Base-by-base conservation (phyloP, 148 eudicot species). In the Rhododendron ferrugineum region DNA sequence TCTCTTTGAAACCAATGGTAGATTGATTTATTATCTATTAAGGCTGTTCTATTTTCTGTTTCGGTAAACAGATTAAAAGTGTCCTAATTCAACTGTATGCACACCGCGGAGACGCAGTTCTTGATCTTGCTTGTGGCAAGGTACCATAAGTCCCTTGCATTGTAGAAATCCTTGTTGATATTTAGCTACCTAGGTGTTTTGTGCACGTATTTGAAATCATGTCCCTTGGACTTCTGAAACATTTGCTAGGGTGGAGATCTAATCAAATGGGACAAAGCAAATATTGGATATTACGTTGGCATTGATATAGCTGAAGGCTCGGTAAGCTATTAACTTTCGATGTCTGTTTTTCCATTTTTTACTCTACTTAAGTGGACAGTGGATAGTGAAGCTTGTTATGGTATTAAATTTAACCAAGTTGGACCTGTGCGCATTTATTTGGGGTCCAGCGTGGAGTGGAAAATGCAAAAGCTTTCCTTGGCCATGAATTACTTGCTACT, bases 51-150 rank as follows among this genome's bases (percentile, higher is more conserved):
- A 10, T 50, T 79, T 54, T 81, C 32, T 79, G 9, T 34, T 88
- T 36, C 6, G 85, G 47, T 90, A 44, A 62, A 85, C 91, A 97
- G 99, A 97, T 97, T 75, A 97, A 97, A 87, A 97, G 99, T 89
- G 99, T 97, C 37, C 81, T 97, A n/a, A 97, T 97, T 90, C 98
- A 95, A 88, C 92, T 97, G 50, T 95, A 95, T 90, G 94, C 98
- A 8, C 91, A 87, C 28, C 89, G 85, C 22, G 98, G 98, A 74
- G 94, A 95, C 89, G 93, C 91, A 16, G 96, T 95, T 87, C 96
- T 97, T 90, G 99, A 97, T 95, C 98, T 97, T 92, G 99, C 99
- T 28, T 97, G 99, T 90, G 99, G 99, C 84, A 97, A 97, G 98
- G 99, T 97, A 86, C 32, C 77, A 22, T 66, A 81, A 70, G 80